Conservation (phyloP, 1,284 basidiomycete species). For the Pterula multifida region DNA sequence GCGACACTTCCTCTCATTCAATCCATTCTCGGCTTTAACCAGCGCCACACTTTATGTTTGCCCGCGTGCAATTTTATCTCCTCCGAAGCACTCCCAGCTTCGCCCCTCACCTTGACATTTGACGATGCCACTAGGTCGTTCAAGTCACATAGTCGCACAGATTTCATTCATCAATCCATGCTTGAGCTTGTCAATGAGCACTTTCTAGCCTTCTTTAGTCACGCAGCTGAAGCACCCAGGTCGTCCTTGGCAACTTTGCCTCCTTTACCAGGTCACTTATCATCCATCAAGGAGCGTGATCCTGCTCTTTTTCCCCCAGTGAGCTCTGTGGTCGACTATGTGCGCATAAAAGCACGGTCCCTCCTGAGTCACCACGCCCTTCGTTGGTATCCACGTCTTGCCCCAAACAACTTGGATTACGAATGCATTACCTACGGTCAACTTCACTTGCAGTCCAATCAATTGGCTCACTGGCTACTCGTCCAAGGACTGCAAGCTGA, state of each 20-base stretch:
- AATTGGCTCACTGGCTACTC: slow-evolving; percentile 31
- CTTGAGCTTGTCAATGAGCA: slow-evolving; percentile 13
- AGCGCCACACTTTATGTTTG: background rate
- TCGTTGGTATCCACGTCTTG: slow-evolving; percentile 27
- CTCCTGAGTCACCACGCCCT: slow-evolving; percentile 23
- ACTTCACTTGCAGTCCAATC: slow-evolving; percentile 26
- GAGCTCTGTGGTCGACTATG: slow-evolving; percentile 25
- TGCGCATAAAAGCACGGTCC: slow-evolving; percentile 19
- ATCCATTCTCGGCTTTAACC: background rate
- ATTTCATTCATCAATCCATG: background rate
- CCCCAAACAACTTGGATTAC: slow-evolving; percentile 8
- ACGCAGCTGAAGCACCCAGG: background rate
- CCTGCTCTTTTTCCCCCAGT: slow-evolving; percentile 17
- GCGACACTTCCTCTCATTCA: background rate
- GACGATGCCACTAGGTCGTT: slow-evolving; percentile 3
- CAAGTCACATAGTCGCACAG: slow-evolving; percentile 6
- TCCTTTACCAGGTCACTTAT: slow-evolving; percentile 17
- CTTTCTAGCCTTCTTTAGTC: slow-evolving; percentile 10
- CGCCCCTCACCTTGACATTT: background rate
- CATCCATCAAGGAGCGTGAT: slow-evolving; percentile 22
- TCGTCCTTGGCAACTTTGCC: slow-evolving; percentile 13
- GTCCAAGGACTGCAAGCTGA: slow-evolving; percentile 25
- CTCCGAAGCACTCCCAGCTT: background rate
- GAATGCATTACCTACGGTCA: slow-evolving; percentile 26
- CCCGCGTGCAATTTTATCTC: background rate